phyloP scores from a whole-genome alignment of 352 stramenopile genomes.

The Phytophthora aleatoria region DNA sequence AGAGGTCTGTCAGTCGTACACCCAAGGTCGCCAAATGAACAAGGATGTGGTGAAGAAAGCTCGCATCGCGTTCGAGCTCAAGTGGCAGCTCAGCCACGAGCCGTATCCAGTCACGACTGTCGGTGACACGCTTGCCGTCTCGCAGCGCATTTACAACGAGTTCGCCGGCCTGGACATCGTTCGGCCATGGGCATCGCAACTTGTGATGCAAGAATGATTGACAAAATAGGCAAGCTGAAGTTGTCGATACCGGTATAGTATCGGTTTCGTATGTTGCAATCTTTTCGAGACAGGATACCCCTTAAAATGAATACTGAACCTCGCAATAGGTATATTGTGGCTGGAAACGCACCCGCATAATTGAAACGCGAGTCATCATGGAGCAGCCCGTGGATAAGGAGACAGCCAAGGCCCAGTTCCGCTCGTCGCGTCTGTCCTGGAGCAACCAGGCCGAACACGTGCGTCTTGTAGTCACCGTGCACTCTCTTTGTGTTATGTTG shows the following conservation, averaged over 20 bases:
- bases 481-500: not conserved
- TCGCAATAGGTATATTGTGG: not conserved
- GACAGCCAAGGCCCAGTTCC: constrained; percentile 72
- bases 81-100: constrained; percentile 72
- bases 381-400: constrained; percentile 73
- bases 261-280: too few species aligned
- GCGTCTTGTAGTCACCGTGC: constrained; percentile 13
- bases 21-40: constrained; percentile 59
- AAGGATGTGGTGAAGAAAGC: constrained; percentile 47
- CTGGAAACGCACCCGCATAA: constrained; percentile 21
- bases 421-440: constrained; percentile 79
- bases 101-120: constrained; percentile 49
- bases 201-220: constrained; percentile 6
- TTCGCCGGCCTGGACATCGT: constrained; percentile 34
- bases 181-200: constrained; percentile 11
- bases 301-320: too few species aligned
- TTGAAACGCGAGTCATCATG: constrained; percentile 17
- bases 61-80: constrained; percentile 70
- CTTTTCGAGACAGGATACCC: too few species aligned
- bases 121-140: constrained; percentile 57
- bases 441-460: constrained; percentile 87
- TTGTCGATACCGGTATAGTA: constrained; percentile 14
- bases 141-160: constrained; percentile 58
- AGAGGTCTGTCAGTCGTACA: constrained; percentile 73
- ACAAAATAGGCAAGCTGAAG: constrained; percentile 8